Conservation (phyloP, 495 filamentous ascomycete species). For the Pseudotulostoma volvatum region DNA sequence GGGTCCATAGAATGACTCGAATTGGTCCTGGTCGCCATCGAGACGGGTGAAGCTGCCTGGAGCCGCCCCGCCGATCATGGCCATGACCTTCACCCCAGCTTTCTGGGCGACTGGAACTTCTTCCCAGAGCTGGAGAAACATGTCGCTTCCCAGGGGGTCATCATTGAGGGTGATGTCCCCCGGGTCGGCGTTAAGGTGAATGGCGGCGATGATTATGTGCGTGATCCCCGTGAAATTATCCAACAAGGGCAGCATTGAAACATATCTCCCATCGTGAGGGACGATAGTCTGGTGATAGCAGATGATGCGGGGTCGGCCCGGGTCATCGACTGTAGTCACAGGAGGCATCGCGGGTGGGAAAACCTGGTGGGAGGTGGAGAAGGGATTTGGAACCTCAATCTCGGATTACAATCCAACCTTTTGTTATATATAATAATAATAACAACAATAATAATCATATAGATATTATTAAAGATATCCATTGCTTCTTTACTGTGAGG, state of each 20-base stretch:
- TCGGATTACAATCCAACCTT: no score
- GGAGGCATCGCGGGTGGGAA: constrained; percentile 13
- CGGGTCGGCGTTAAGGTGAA: constrained; percentile 55
- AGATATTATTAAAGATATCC: no score
- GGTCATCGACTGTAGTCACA: constrained; percentile 9
- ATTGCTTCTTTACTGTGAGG: no score
- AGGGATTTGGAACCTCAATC: no score
- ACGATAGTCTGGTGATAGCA: constrained; percentile 59
- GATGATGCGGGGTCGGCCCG: constrained; percentile 34
- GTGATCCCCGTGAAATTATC: constrained; percentile 43
- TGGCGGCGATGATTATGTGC: constrained; percentile 62
- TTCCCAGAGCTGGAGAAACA: constrained; percentile 46
- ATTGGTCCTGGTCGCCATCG: constrained; percentile 37
- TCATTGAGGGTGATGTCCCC: constrained; percentile 57
- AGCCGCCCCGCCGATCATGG: constrained; percentile 73
- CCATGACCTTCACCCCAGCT: constrained; percentile 53
- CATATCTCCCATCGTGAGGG: constrained; percentile 34
- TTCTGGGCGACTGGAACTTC: constrained; percentile 49
- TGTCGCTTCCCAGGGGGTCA: constrained; percentile 41
- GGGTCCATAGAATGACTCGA: constrained; percentile 51
- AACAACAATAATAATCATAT: no score
- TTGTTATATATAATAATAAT: no score
- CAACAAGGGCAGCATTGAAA: constrained; percentile 57
- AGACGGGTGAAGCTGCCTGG: constrained; percentile 50
- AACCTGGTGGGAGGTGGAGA: constrained; percentile 9